Percentiles rank a stretch among this genome's conserved stretches.
These are phyloP conservation scores for Geopyxis carbonaria DNA, from an alignment of 495 filamentous ascomycete species.

Conservation along the genomic window DNA sequence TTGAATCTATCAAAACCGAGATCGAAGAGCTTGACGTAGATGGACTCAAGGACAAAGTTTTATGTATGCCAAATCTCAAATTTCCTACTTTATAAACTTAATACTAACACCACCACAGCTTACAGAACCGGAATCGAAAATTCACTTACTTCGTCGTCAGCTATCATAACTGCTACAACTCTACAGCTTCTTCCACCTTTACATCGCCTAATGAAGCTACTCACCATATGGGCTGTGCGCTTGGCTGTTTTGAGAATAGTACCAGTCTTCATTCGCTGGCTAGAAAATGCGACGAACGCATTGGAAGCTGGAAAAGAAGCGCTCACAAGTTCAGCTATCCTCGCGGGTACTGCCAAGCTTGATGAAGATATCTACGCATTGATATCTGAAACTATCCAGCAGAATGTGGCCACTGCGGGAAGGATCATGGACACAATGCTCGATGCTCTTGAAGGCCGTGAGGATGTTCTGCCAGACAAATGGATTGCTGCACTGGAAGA, in stretches of 20 bases:
- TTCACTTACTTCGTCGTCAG: conserved; percentile 49
- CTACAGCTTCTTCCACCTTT: conserved; percentile 70
- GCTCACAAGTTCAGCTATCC: conserved; percentile 14
- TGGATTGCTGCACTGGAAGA: conserved; percentile 78
- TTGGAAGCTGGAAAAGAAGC: conserved; percentile 16
- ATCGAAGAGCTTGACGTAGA: conserved; percentile 72
- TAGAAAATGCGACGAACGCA: conserved; percentile 27
- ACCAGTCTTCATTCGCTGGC: conserved; percentile 46
- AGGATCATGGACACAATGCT: conserved; percentile 64
- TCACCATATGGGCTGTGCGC: conserved; percentile 62
- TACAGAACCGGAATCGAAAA: conserved; percentile 33
- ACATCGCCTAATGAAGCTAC: conserved; percentile 47
- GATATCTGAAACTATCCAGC: conserved; percentile 45
- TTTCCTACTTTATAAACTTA: conserved; percentile 28
- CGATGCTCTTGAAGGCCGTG: conserved; percentile 62
- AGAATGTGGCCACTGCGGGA: conserved; percentile 53
- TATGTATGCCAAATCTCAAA: conserved; percentile 35
- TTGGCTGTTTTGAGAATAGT: conserved; percentile 54
- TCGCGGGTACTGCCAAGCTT: conserved; percentile 16
- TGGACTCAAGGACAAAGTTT: conserved; percentile 75
- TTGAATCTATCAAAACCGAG: conserved; percentile 59
- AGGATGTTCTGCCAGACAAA: conserved; percentile 64
- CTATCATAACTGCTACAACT: conserved; percentile 74
- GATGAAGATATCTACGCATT: conserved; percentile 39
- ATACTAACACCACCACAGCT: conserved; percentile 28